Percentiles rank a stretch among this genome's conserved stretches.
Conservation (phyloP, 73 alveolate genomes). For the Paramecium primaurelia region DNA sequence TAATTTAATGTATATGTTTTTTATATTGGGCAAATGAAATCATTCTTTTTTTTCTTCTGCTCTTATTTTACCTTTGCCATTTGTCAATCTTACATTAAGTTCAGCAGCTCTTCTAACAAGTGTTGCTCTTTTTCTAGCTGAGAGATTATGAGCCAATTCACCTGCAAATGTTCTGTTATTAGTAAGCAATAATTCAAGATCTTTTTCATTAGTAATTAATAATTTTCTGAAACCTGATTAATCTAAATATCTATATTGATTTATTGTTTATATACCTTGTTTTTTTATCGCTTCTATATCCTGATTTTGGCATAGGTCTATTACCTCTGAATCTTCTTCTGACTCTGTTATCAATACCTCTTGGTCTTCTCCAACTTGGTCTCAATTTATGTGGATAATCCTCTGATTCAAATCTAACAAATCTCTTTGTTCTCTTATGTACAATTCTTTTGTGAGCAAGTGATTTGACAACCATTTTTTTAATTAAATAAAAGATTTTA, state of each 20-base stretch:
- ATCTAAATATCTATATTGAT: slow-evolving; percentile 67
- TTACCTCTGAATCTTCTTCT: slow-evolving; percentile 98
- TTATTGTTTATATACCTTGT: slow-evolving; percentile 60
- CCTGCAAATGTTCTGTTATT: slow-evolving; percentile 97
- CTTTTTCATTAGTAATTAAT: slow-evolving; percentile 85
- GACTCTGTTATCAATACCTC: slow-evolving; percentile 98
- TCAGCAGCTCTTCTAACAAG: slow-evolving; percentile 96
- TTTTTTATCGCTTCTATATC: slow-evolving; percentile 93
- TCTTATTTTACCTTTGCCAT: slow-evolving; percentile 85
- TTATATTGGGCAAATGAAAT: neutral
- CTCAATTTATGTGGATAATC: slow-evolving; percentile 56
- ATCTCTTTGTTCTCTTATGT: slow-evolving; percentile 62
- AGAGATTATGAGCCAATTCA: slow-evolving; percentile 92
- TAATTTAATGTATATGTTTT: neutral
- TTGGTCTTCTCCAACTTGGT: slow-evolving; percentile 98
- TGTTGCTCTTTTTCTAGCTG: slow-evolving; percentile 90
- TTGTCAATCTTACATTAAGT: slow-evolving; percentile 92
- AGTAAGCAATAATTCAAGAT: slow-evolving; percentile 96
- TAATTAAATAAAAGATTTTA: slow-evolving; percentile 44
- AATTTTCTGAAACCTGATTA: slow-evolving; percentile 94
- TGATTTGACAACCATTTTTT: slow-evolving; percentile 54
- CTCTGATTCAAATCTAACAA: slow-evolving; percentile 62
- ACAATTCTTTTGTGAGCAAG: slow-evolving; percentile 58
- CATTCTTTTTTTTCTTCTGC: slow-evolving; percentile 68
- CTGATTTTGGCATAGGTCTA: slow-evolving; percentile 91